These are phyloP conservation scores for Fusarium pseudoanthophilum DNA, from an alignment of 2,329 filamentous ascomycete species.

Conservation along the genomic window DNA sequence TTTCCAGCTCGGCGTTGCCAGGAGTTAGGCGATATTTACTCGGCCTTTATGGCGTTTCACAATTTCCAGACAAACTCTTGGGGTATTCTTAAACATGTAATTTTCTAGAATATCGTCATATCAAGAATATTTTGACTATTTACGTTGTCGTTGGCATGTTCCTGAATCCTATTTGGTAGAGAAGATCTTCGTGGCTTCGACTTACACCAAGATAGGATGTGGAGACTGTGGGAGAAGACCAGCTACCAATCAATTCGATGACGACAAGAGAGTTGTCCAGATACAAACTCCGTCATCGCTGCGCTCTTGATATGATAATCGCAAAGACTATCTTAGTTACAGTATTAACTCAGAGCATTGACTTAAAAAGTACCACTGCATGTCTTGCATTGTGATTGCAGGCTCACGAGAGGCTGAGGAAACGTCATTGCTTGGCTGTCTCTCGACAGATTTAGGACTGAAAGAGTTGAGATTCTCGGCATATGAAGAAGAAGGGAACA, in stretches of 20 bases:
- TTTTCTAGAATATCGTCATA: background rate
- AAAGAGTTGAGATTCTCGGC: background rate
- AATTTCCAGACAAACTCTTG: background rate
- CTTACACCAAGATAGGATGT: constrained; percentile 5
- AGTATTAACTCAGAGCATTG: background rate
- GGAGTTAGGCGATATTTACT: constrained; percentile 8
- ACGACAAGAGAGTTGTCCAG: background rate
- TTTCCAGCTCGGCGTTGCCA: constrained; percentile 30
- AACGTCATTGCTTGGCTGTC: background rate
- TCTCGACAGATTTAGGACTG: background rate
- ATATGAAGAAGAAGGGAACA: background rate
- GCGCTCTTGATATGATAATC: background rate
- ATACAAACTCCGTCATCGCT: background rate
- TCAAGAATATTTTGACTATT: background rate
- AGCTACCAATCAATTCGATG: background rate
- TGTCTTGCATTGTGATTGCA: background rate
- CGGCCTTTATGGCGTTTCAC: constrained; percentile 8
- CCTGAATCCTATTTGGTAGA: background rate
- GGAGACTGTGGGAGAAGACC: background rate
- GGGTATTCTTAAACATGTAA: background rate
- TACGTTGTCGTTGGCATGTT: background rate
- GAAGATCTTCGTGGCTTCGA: background rate
- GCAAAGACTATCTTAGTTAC: background rate
- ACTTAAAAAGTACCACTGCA: background rate
- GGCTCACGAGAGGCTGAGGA: background rate